phyloP scores from a whole-genome alignment of 75 land plant species.

The Cupressus sempervirens region DNA sequence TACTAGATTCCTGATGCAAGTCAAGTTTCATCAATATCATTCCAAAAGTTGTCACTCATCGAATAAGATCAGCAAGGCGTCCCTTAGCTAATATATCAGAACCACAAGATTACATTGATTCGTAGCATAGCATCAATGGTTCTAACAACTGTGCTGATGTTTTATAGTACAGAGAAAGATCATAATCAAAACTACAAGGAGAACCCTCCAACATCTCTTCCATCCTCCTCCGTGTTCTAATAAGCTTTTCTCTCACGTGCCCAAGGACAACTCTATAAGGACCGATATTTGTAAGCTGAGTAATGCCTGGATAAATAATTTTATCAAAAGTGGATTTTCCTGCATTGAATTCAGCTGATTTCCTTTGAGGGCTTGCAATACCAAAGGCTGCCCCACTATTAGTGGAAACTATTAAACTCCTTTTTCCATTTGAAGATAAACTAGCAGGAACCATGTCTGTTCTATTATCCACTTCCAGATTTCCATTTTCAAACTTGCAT shows the following conservation, averaged over 20 bases:
- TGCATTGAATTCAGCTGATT: slow-evolving; percentile 57
- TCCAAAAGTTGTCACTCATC: slow-evolving; percentile 88
- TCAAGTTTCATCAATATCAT: slow-evolving; percentile 98
- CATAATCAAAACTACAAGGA: slow-evolving; percentile 56
- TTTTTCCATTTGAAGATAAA: slow-evolving; percentile 4
- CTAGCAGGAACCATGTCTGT: neutral
- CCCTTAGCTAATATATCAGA: slow-evolving; percentile 84
- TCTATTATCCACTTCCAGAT: slow-evolving; percentile 2
- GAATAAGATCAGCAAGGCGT: slow-evolving; percentile 76
- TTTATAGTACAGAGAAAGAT: slow-evolving; percentile 75
- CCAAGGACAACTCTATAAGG: slow-evolving; percentile 93
- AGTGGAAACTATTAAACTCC: slow-evolving; percentile 20
- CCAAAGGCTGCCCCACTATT: slow-evolving; percentile 11
- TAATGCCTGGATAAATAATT: slow-evolving; percentile 74
- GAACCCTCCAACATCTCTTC: slow-evolving; percentile 86
- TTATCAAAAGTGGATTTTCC: slow-evolving; percentile 80
- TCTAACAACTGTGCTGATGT: slow-evolving; percentile 71
- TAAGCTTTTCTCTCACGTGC: slow-evolving; percentile 81
- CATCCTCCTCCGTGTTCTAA: slow-evolving; percentile 69
- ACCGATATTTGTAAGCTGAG: slow-evolving; percentile 73
- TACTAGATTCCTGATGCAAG: slow-evolving; percentile 80
- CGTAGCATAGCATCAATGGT: slow-evolving; percentile 83
- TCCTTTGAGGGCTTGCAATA: slow-evolving; percentile 52
- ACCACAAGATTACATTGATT: slow-evolving; percentile 86
- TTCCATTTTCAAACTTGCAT: slow-evolving; percentile 2